These are phyloP conservation scores for Globisporangium nunn DNA, from an alignment of 352 stramenopile species.

Conservation along the genomic window DNA sequence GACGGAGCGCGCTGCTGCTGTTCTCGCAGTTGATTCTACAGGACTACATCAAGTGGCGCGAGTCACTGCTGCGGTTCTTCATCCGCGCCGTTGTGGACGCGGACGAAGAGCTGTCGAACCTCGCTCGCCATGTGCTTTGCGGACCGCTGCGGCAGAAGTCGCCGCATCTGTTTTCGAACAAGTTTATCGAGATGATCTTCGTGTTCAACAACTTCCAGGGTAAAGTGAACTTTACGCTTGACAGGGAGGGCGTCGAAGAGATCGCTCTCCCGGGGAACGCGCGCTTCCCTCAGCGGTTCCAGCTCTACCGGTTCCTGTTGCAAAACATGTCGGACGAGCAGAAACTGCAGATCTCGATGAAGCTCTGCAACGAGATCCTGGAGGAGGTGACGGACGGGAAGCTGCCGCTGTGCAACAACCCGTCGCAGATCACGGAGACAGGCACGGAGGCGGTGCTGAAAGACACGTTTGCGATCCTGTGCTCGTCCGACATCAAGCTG, in stretches of 20 bases:
- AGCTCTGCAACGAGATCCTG: constrained; percentile 92
- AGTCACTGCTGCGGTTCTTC: constrained; percentile 94
- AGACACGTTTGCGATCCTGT: constrained; percentile 84
- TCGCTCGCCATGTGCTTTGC: constrained; percentile 92
- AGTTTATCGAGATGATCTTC: constrained; percentile 97
- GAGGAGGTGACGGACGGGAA: constrained; percentile 85
- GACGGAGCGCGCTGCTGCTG: constrained; percentile 93
- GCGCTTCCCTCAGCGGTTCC: constrained; percentile 60
- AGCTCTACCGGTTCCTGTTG: constrained; percentile 94
- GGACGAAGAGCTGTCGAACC: constrained; percentile 87
- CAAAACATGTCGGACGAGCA: constrained; percentile 94
- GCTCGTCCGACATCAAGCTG: constrained; percentile 84
- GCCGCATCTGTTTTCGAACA: constrained; percentile 92
- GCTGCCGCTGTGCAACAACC: constrained; percentile 61
- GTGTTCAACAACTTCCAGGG: constrained; percentile 89
- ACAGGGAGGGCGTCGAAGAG: constrained; percentile 58
- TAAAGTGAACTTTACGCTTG: constrained; percentile 56
- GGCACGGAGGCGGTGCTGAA: constrained; percentile 86
- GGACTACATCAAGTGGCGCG: constrained; percentile 98
- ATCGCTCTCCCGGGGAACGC: constrained; percentile 49
- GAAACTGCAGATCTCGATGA: constrained; percentile 93
- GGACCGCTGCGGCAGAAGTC: constrained; percentile 89
- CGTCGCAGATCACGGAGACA: constrained; percentile 72
- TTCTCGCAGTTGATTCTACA: constrained; percentile 95
- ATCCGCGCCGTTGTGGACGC: constrained; percentile 92